These are phyloP conservation scores for Delitschia confertaspora DNA, from an alignment of 495 filamentous ascomycete genomes.

Conservation along the genomic window DNA sequence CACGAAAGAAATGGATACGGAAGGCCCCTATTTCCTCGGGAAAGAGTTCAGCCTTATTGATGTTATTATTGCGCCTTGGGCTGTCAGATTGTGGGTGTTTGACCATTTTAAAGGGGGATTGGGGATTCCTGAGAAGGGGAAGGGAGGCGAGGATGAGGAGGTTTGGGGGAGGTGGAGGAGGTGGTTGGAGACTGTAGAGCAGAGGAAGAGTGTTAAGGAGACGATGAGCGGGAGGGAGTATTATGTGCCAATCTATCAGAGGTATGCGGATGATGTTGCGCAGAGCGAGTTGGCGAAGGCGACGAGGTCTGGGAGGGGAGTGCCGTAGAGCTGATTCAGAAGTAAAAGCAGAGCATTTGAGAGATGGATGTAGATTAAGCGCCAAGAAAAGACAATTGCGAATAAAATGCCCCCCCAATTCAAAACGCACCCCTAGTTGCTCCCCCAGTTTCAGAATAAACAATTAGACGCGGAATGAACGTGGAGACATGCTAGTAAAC, in stretches of 20 bases:
- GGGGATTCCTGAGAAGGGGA: slow-evolving; percentile 45
- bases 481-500: no score
- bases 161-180: slow-evolving; percentile 53
- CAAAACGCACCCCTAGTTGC: no score
- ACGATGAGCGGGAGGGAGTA: slow-evolving; percentile 55
- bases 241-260: slow-evolving; percentile 55
- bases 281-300: slow-evolving; percentile 62
- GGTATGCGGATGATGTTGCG: slow-evolving; percentile 65
- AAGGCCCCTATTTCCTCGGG: slow-evolving; percentile 58
- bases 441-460: no score
- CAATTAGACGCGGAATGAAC: no score
- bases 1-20: slow-evolving; percentile 44
- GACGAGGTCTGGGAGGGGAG: slow-evolving; percentile 43
- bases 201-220: slow-evolving; percentile 47
- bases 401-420: no score
- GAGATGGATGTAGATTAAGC: no score
- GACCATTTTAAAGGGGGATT: slow-evolving; percentile 62
- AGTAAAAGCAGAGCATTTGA: no score
- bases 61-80: slow-evolving; percentile 43
- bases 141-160: slow-evolving; percentile 43
- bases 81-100: slow-evolving; percentile 56
- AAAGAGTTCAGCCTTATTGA: slow-evolving; percentile 49
- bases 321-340: slow-evolving; percentile 46
- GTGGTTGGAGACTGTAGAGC: slow-evolving; percentile 50
- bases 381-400: no score